A percentile compares a stretch with the other conserved stretches of the same genome.
Conservation (phyloP, 2,329 filamentous ascomycete species). For the Fusarium denticulatum region DNA sequence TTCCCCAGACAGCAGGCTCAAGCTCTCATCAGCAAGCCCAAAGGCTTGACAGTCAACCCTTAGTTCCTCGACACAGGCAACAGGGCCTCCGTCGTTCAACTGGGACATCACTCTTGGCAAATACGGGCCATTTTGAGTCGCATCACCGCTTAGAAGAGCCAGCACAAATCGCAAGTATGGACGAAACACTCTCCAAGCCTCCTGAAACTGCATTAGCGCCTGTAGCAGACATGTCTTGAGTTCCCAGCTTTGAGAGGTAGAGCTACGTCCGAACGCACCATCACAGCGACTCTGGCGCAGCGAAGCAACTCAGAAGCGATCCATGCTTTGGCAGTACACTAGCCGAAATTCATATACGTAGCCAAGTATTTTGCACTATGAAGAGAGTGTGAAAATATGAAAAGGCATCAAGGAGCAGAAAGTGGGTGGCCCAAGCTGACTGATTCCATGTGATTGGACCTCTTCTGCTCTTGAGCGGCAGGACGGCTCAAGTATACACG, state of each 20-base stretch:
- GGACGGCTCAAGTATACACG: not conserved
- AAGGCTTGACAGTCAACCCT: not conserved
- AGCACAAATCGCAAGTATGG: not conserved
- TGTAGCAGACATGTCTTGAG: slow-evolving; percentile 18
- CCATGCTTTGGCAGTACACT: slow-evolving; percentile 37
- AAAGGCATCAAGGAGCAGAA: not conserved
- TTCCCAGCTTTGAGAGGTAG: slow-evolving; percentile 33
- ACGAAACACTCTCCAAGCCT: not conserved
- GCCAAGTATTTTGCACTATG: slow-evolving; percentile 39
- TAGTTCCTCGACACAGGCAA: slow-evolving; percentile 21
- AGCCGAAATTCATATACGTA: slow-evolving; percentile 37
- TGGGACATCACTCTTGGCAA: not conserved
- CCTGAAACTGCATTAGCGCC: slow-evolving; percentile 11
- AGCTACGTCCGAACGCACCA: slow-evolving; percentile 43
- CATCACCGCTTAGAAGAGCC: not conserved
- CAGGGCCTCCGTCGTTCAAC: slow-evolving; percentile 17
- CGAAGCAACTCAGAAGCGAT: slow-evolving; percentile 29
- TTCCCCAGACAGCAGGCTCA: slow-evolving; percentile 16
- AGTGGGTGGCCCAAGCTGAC: not conserved
- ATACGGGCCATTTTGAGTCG: slow-evolving; percentile 10
- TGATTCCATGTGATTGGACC: not conserved
- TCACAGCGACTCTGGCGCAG: not conserved
- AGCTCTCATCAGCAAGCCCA: slow-evolving; percentile 27
- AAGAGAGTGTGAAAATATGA: slow-evolving; percentile 25
- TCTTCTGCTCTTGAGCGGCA: not conserved